Evolutionary conservation across 805 yeast genomes (phyloP), one percentile per base, ranked within the genome.

Genomic region (Starmerella floris): DNA sequence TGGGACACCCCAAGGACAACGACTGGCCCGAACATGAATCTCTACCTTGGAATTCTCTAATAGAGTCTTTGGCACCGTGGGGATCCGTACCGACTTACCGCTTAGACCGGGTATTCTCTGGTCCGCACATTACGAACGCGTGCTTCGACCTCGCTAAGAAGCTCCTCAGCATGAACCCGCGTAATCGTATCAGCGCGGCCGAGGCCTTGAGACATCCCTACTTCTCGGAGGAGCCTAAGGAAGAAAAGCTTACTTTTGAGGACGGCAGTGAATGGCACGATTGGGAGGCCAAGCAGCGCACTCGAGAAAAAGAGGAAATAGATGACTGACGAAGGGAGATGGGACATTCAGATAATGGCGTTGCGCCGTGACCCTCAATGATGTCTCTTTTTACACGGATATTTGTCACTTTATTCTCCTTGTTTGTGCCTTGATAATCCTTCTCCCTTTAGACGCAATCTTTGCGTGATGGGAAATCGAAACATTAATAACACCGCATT

Each of bases 221-320:
- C 62, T 91, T 88, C 55, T 58, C 59, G 2, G 79, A 76, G 37
- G 77, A 73, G 5, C 95, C 95, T 0, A 50, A 53, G 26, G 77
- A 82, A 1, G 76, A 71, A 48, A 75, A 77, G 5, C 65, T 83
- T 30, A 68, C 76, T 41, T 66, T 79, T 50, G 64, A 68, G 23
- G 67, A 68, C n/a, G 61, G 77, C 23, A 65, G 93, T 3, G 97
- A 93, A 60, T 88, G 96, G 91, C 98, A 88, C 58, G 98, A 88
- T 57, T 88, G 80, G 60, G 98, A 88, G 56, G 91, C 95, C 2
- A 85, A 88, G 60, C 79, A 76, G 63, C 72, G 80, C 48, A 64
- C 79, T 25, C 45, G 44, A 16, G 35, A 35, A 15, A 26, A 16
- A 19, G 39, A 37, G 20, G 35, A n/a, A 23, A 16, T 13, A 8